Conservation (phyloP, 2,329 filamentous ascomycete species). For the Penicillium sp. region DNA sequence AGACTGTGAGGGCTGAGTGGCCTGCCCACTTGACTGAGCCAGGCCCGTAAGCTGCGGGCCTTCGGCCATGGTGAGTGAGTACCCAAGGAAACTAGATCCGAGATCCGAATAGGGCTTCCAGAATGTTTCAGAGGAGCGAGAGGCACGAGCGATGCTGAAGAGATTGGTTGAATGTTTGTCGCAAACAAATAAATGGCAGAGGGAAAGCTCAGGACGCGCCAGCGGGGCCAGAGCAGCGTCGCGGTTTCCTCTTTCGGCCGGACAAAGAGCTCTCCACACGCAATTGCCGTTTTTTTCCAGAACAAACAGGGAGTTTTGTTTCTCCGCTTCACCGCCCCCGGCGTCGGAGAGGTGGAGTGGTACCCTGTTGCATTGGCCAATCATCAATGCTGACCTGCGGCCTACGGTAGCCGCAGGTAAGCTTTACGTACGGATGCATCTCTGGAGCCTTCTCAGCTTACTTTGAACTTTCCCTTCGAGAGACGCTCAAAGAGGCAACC, state of each 20-base stretch:
- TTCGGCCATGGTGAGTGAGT: conserved; percentile 23
- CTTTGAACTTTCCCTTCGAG: background rate
- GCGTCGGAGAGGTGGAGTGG: conserved; percentile 6
- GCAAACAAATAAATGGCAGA: background rate
- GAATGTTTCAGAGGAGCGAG: background rate
- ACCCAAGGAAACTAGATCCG: background rate
- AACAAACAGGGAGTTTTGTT: background rate
- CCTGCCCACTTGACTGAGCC: conserved; percentile 19
- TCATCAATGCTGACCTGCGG: conserved; percentile 10
- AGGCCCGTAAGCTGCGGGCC: conserved; percentile 21
- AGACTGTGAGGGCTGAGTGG: conserved; percentile 29
- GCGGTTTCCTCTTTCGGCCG: conserved; percentile 4
- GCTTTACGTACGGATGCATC: conserved; percentile 10
- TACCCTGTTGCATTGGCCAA: conserved; percentile 10
- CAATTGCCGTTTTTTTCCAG: conserved; percentile 14
- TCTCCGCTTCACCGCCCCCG: conserved; percentile 15
- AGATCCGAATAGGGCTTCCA: background rate
- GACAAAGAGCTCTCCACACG: conserved; percentile 13
- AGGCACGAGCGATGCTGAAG: background rate
- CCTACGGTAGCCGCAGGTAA: conserved; percentile 17
- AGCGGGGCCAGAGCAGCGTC: background rate
- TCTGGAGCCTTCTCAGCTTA: conserved; percentile 8
- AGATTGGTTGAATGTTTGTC: background rate
- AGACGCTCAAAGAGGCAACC: background rate
- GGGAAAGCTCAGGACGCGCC: background rate